Percentiles rank a stretch among this genome's conserved stretches.
These are phyloP conservation scores for Amanita brunnescens DNA, from an alignment of 768 basidiomycete species.

Conservation along the genomic window DNA sequence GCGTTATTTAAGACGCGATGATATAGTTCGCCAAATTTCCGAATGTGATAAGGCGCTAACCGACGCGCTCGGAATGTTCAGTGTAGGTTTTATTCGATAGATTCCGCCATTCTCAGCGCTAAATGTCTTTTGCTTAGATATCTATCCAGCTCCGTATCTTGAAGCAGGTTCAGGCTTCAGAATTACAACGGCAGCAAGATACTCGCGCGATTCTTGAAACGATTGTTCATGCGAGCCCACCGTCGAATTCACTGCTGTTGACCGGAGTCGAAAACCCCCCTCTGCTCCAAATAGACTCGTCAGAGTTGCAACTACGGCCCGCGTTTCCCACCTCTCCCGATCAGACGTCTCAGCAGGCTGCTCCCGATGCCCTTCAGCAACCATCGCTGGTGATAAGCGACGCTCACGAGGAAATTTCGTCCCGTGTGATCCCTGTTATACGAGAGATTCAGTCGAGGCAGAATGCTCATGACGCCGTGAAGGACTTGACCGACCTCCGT, in stretches of 20 bases:
- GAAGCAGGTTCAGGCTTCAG: slow-evolving; percentile 36
- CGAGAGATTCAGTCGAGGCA: slow-evolving; percentile 19
- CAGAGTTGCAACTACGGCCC: not conserved
- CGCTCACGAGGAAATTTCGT: not conserved
- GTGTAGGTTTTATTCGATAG: slow-evolving; percentile 20
- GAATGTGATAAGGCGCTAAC: slow-evolving; percentile 14
- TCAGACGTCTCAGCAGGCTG: slow-evolving; percentile 5
- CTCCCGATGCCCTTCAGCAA: slow-evolving; percentile 15
- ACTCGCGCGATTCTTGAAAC: slow-evolving; percentile 26
- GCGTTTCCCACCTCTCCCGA: not conserved
- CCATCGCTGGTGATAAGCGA: slow-evolving; percentile 2
- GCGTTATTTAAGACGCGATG: slow-evolving; percentile 53
- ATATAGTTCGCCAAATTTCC: slow-evolving; percentile 33
- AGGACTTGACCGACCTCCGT: slow-evolving; percentile 49
- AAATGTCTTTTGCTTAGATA: slow-evolving; percentile 31
- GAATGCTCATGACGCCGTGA: slow-evolving; percentile 33
- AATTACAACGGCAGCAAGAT: slow-evolving; percentile 22
- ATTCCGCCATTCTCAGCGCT: not conserved
- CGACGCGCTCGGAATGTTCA: slow-evolving; percentile 40
- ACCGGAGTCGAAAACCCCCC: slow-evolving; percentile 6
- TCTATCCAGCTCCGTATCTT: slow-evolving; percentile 37
- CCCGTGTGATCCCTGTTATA: slow-evolving; percentile 16
- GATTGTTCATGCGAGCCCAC: slow-evolving; percentile 9
- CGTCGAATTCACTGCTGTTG: slow-evolving; percentile 9
- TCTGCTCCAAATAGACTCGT: not conserved